Base-by-base conservation (phyloP, 805 yeast genomes). In the Saturnispora diversa region DNA sequence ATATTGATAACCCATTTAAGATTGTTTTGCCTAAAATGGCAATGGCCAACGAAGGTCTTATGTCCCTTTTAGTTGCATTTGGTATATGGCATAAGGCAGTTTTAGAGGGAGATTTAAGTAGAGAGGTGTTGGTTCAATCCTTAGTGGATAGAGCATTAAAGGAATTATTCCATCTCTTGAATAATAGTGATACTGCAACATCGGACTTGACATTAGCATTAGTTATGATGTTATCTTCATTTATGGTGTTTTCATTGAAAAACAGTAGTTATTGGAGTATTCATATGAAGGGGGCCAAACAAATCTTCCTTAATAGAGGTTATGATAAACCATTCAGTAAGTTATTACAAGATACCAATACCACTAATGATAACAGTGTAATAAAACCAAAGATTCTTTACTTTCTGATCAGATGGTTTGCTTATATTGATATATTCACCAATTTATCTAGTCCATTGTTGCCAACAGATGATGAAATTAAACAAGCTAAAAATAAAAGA, bases 1-100 rank as follows among this genome's bases (percentile, higher is more conserved):
- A 77, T 50, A 75, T 72, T 12, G 78, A 80, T 49, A 83, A 82
- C 49, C 94, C 94, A 0, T 82, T 81, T 60, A 69, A 70, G 44
- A 69, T 69, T 10, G 62, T 80, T 6, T 57, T 84, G 10, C 90
- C 92, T 0, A 73, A 72, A 49, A 66, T 83, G 70, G 86, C 90
- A 1, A 63, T 77, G 68, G 65, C 68, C 19, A 66, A 71, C 43
- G 72, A 75, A 4, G 71, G 82, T 0, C 55, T 82, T 12, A 56
- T 80, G 47, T 68, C 83, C 1, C 62, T 81, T 1, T 45, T 81
- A 11, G 56, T 81, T 22, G 75, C 76, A 1, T 69, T 69, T 49
- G 71, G 74, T 5, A 62, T 70, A 1, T 54, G 65, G 4, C 76
- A 73, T 48, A 53, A 54, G 40, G 48, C 44, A 25, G 50, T 47